Conservation (phyloP, 1,284 basidiomycete species). For the Pyrrhoderma lamaoense region DNA sequence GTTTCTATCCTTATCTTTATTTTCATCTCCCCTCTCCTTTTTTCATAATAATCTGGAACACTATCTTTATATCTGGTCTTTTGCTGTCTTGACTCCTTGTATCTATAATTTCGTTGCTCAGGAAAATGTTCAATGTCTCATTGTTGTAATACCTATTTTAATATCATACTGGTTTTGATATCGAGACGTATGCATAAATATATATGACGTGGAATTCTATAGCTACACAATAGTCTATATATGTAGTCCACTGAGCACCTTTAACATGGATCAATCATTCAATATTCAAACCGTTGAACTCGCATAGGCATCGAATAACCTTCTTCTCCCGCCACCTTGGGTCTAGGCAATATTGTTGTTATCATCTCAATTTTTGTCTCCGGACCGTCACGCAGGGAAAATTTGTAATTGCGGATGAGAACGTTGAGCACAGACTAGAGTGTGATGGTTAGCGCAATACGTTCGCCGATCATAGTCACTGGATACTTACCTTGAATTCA, state of each 20-base stretch:
- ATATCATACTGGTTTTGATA: too few species aligned
- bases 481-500: constrained; percentile 17
- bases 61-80: too few species aligned
- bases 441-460: neutral
- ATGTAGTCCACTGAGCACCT: neutral
- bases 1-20: too few species aligned
- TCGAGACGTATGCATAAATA: too few species aligned
- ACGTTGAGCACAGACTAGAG: constrained; percentile 16
- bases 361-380: constrained; percentile 20
- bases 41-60: too few species aligned
- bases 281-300: constrained; percentile 12
- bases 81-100: too few species aligned
- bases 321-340: constrained; percentile 16
- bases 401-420: constrained; percentile 21
- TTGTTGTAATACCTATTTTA: too few species aligned
- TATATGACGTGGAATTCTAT: too few species aligned
- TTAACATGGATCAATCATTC: neutral
- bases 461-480: neutral
- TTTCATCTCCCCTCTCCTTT: too few species aligned
- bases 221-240: too few species aligned
- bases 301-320: constrained; percentile 17
- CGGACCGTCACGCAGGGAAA: constrained; percentile 20
- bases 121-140: too few species aligned
- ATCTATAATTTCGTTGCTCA: too few species aligned
- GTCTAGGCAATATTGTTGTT: constrained; percentile 13